Evolutionary conservation across 768 basidiomycete genomes (phyloP).

Genomic region (Cyathus striatus): DNA sequence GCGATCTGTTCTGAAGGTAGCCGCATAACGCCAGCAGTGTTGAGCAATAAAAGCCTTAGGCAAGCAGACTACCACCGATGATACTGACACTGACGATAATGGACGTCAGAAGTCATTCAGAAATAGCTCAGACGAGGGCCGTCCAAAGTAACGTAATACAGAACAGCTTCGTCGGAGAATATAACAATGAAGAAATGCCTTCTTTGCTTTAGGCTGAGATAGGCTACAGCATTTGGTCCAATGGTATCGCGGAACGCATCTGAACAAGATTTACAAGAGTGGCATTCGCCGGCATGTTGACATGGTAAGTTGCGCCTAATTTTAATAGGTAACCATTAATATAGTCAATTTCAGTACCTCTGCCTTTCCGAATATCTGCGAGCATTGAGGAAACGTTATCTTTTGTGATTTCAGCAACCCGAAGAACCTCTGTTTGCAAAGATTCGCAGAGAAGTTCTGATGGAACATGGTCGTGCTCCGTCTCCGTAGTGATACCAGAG

Average conservation of each 20-base stretch:
- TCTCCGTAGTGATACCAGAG: too few relatives aligned
- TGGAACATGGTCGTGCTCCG: too few relatives aligned
- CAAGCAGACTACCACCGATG: too few relatives aligned
- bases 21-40: too few relatives aligned
- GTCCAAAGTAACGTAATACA: too few relatives aligned
- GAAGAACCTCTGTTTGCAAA: slow-evolving; percentile 52
- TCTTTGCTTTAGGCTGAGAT: neutral
- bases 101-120: too few relatives aligned
- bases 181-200: too few relatives aligned
- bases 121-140: too few relatives aligned
- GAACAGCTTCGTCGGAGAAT: too few relatives aligned
- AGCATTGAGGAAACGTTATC: slow-evolving; percentile 82
- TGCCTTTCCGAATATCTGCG: slow-evolving; percentile 57
- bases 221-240: slow-evolving; percentile 39
- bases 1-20: too few relatives aligned
- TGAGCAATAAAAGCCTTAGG: too few relatives aligned
- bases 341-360: slow-evolving; percentile 71
- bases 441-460: slow-evolving; percentile 33
- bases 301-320: slow-evolving; percentile 51
- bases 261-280: slow-evolving; percentile 55
- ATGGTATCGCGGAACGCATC: slow-evolving; percentile 50
- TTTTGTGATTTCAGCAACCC: slow-evolving; percentile 52
- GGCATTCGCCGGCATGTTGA: slow-evolving; percentile 54
- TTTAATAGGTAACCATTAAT: slow-evolving; percentile 78
- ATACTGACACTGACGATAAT: too few relatives aligned